Base-by-base conservation (phyloP, 2,329 filamentous ascomycete species). In the Paramyrothecium sp. region DNA sequence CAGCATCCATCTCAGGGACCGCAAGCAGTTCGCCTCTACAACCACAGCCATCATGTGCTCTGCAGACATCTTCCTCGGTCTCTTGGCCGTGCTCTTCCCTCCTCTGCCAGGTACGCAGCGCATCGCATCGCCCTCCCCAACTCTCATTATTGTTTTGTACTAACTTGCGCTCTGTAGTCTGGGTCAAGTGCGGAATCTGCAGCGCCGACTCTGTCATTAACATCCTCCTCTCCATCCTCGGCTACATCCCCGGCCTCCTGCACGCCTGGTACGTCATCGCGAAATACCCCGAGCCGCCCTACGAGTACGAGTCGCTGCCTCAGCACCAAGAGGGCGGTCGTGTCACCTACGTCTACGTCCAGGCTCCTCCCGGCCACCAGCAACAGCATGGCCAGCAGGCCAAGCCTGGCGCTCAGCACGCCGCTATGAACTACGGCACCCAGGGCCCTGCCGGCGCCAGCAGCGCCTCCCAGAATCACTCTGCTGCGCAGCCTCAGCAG, bases 221-320 rank as follows among this genome's bases (percentile, higher is more conserved):
- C 80, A 88, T 98, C 73, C 89, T 93, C 51, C 91, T 98, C 67
- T 95, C 90, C 75, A 72, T 86, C 55, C 85, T 94, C 21, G 90
- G 89, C 67, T 92, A 82, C 70, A 75, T 98, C 59, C 94, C 94
- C 20, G 94, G 94, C 60, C 89, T 98, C 53, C 79, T 99, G 2
- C 95, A 99, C 78, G 86, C 93, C 61, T 98, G 95, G 94, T 99
- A 98, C 82, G 96, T 98, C 75, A 97, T 99, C 75, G 85, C 91
- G 68, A 89, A 91, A 71, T 91, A 89, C 73, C 95, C 95, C 58
- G 94, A 97, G 60, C 65, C 83, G 46, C 81, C 88, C 58, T 84
- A 83, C 73, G 85, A 89, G 61, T 92, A 95, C 75, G 85, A 91
- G 64, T 76, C 80, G 53, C 72, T 90, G 46, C 75, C 83, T 5